Base-by-base conservation (phyloP, 1,139 yeast species). In the Blastobotrys niveus region DNA sequence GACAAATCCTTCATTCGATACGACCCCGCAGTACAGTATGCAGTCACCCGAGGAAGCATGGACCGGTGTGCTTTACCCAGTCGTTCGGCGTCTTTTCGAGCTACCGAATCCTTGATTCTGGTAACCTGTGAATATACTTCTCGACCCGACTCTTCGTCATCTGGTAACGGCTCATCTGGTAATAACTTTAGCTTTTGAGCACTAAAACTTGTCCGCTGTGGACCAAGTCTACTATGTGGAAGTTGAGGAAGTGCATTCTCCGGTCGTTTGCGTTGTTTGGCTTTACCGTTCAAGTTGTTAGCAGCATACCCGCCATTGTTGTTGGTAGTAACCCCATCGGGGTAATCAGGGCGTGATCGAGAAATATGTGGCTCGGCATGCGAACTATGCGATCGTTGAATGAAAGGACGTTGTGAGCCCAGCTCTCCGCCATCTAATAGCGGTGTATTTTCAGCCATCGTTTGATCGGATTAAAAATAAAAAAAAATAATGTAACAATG, bases 21-120 rank as follows among this genome's bases (percentile, higher is more conserved):
- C 20, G 94, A 80, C 30, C 96, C 91, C 35, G 96, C 88, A 0
- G 97, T 89, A 66, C 97, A 89, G 61, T 88, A 91, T 0, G 96
- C 95, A 0, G 96, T 89, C 2, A 89, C 96, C 54, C 98, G 70
- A 1, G 98, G 70, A 36, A 69, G 55, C 54, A 63, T 51, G 14
- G 65, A 60, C 49, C 98, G 72, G 61, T 91, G 96, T 53, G 85
- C 84, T 59, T 88, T 89, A 5, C 96, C 95, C 48, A 91, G 70
- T 34, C 89, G 77, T 60, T 88, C 96, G 0, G 98, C 98, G 70
- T 91, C 97, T 53, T 82, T 82, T 52, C 97, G 71, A 0, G 98
- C 97, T 1, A 93, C 82, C n/a, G 83, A 75, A 52, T 91, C 96
- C 34, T 83, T 87, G 52, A 89, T 89, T 48, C 85, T 73, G 46